Percentiles rank a stretch among this genome's conserved stretches.
Evolutionary conservation across 306 rosid genomes (phyloP).

Genomic region (Hippophae rhamnoides): DNA sequence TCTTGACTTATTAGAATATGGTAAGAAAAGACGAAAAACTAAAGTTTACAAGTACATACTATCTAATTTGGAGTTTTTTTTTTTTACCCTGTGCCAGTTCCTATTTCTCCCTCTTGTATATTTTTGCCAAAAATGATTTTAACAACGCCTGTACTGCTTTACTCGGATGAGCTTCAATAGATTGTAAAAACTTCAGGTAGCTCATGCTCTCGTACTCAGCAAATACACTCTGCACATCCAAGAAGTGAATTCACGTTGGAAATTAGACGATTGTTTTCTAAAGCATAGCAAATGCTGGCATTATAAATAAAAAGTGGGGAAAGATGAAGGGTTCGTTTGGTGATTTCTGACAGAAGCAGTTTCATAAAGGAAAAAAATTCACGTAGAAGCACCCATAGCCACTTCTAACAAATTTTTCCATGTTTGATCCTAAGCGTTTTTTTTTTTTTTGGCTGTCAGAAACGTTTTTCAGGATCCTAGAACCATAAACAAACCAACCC

Average conservation of each 20-base stretch:
- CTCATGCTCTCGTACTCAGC: conserved; percentile 63
- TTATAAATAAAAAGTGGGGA: no score
- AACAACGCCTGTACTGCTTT: conserved; percentile 72
- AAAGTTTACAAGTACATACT: background rate
- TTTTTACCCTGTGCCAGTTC: background rate
- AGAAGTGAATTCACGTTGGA: background rate
- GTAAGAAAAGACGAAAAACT: background rate
- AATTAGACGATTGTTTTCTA: background rate
- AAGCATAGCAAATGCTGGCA: no score
- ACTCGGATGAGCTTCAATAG: conserved; percentile 74
- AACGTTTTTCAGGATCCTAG: background rate
- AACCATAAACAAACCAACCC: background rate
- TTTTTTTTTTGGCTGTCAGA: background rate
- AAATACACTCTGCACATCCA: conserved; percentile 46
- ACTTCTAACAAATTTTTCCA: no score
- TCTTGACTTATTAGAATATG: background rate
- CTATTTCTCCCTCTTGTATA: conserved; percentile 85
- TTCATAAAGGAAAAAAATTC: background rate
- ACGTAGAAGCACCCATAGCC: no score
- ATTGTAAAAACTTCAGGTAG: conserved; percentile 45
- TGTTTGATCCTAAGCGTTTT: background rate
- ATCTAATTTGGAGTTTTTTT: background rate
- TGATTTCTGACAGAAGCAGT: background rate
- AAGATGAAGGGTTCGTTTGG: no score
- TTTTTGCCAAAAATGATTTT: conserved; percentile 81